Evolutionary conservation across 192 early-diverging fungal genomes (phyloP).

Genomic region (Rhizophlyctis rosea): DNA sequence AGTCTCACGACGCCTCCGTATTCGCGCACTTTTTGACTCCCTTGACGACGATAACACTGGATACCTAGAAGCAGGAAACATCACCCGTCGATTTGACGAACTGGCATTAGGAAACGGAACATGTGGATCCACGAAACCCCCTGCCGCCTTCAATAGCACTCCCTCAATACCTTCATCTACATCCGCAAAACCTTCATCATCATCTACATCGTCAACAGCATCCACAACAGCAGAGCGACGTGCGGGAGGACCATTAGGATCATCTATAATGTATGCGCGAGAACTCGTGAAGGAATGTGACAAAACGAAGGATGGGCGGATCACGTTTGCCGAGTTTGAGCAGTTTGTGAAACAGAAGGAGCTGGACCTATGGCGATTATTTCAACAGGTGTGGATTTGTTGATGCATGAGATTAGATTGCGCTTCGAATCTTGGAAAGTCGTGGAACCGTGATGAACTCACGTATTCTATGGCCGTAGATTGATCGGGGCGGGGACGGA

Average conservation of each 20-base stretch:
- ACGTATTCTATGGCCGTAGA: constrained; percentile 27
- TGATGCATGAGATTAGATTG: not conserved
- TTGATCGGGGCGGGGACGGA: constrained; percentile 58
- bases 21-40: constrained; percentile 17
- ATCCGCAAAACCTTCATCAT: not conserved
- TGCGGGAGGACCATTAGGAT: constrained; percentile 11
- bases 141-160: not conserved
- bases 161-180: not conserved
- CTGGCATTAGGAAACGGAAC: constrained; percentile 1
- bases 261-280: constrained; percentile 18
- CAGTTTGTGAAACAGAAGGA: constrained; percentile 67
- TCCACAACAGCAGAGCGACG: not conserved
- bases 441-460: not conserved
- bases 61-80: constrained; percentile 26
- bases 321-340: constrained; percentile 36
- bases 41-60: constrained; percentile 22
- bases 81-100: constrained; percentile 24
- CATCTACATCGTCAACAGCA: not conserved
- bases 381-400: constrained; percentile 38
- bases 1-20: constrained; percentile 10
- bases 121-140: not conserved
- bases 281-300: constrained; percentile 35
- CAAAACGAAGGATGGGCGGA: constrained; percentile 34
- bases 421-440: not conserved
- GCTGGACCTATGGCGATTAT: constrained; percentile 58